Evolutionary conservation across 106 monocot genomes (phyloP), one percentile per base, ranked within the genome.

Genomic region (Phalaenopsis aphrodite): DNA sequence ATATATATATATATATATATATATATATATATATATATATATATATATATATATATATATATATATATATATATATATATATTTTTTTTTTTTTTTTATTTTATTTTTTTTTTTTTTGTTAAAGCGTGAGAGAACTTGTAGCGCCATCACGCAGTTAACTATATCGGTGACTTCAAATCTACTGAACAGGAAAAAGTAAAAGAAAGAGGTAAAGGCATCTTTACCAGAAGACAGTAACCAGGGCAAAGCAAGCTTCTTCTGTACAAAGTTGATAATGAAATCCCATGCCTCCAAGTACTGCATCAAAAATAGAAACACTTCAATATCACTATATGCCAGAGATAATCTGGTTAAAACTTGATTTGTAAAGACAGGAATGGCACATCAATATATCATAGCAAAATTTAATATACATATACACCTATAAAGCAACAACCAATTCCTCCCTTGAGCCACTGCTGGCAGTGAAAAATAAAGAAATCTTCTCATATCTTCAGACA

Each of bases 251-350:
- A 79, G 83, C 99, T 99, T 88, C 90, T 93, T 72, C 99, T 91
- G 69, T 99, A 99, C 78, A 99, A 55, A 36, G 93, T 99, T 75
- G 93, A 93, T 66, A 99, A 84, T 77, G 95, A 99, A 76, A 99
- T 99, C 19, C 99, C 99, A 85, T 99, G 95, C 82, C 91, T 89
- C 99, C 93, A 90, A 55, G 99, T 99, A 77, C 99, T 99, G 87
- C 84, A 91, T 43, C 61, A 78, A 48, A 78, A 36, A 5, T 23
- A 9, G 42, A 55, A 78, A 52, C 41, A 38, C 10, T 39, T 69
- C 30, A 41, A 77, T 52, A 78, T 71, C 38, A 78, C 19, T 39
- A 4, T 52, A 52, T 75, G 79, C 75, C 42, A 38, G 37, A 30
- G 78, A 78, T 38, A 64, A 79, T 45, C 21, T 66, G 8, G 56